Evolutionary conservation across 805 yeast genomes (phyloP).

Genomic region (Candida chilensis): DNA sequence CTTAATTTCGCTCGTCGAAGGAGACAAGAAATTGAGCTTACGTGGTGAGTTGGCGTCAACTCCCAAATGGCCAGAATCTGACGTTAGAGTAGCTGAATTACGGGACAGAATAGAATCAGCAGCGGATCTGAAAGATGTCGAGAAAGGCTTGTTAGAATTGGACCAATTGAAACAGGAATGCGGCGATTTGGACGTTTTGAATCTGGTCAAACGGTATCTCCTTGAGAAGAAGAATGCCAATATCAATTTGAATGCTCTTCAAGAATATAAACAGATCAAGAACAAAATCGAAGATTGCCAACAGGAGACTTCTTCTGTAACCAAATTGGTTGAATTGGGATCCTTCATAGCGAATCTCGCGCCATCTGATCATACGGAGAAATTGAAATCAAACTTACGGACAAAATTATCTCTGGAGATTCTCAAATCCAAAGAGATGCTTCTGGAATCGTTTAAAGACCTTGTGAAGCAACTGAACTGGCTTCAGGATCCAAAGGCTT

Average conservation of each 20-base stretch:
- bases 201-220: conserved; percentile 4
- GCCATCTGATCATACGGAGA: conserved; percentile 3
- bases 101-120: conserved; percentile 3
- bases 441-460: conserved; percentile 6
- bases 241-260: too few species aligned
- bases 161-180: conserved; percentile 7
- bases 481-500: conserved; percentile 6
- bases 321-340: conserved; percentile 3
- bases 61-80: not conserved
- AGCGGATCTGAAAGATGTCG: conserved; percentile 1
- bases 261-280: conserved; percentile 3
- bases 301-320: conserved; percentile 1
- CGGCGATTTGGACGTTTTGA: conserved; percentile 9
- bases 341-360: conserved; percentile 1
- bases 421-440: conserved; percentile 1
- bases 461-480: conserved; percentile 10
- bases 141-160: conserved; percentile 2
- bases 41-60: too few species aligned
- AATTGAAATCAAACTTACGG: conserved; percentile 1
- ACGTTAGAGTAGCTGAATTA: not conserved
- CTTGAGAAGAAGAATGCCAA: conserved; percentile 2
- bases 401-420: not conserved
- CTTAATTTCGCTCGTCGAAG: conserved; percentile 14
- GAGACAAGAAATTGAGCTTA: too few species aligned
- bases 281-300: conserved; percentile 2